These are phyloP conservation scores for Eragrostis nindensis DNA, from an alignment of 176 grass and related monocot genomes.

Conservation along the genomic window DNA sequence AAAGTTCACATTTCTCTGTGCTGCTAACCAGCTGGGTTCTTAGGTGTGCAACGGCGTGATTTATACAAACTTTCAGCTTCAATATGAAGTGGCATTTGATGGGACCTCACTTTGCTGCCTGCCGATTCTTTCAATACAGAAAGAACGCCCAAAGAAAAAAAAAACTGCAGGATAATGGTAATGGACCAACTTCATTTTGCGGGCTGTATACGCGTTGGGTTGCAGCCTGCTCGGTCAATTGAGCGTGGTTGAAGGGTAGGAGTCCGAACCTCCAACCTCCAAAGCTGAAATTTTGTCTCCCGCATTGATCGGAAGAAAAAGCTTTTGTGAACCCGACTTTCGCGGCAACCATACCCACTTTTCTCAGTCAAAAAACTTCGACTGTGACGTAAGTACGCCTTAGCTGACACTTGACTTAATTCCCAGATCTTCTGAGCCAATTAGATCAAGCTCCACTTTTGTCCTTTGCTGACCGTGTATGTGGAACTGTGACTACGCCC, in stretches of 20 bases:
- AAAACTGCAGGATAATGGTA: too few species aligned
- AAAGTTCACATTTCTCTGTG: neutral
- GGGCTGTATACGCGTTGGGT: neutral
- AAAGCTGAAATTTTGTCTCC: neutral
- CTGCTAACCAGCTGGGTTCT: too few species aligned
- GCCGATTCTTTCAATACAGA: too few species aligned
- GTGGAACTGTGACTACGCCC: neutral
- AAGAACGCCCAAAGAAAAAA: too few species aligned
- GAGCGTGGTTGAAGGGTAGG: conserved; percentile 27
- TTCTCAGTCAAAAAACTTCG: neutral
- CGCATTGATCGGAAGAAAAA: neutral
- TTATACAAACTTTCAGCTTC: too few species aligned
- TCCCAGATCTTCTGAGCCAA: neutral
- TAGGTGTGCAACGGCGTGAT: neutral
- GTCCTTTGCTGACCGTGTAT: neutral
- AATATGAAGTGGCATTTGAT: too few species aligned
- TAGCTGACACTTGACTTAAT: neutral
- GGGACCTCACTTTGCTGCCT: too few species aligned
- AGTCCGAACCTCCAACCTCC: neutral
- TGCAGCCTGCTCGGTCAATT: neutral
- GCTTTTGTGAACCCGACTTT: neutral
- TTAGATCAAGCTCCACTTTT: neutral
- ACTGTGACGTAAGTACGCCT: neutral
- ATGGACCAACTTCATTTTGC: too few species aligned
- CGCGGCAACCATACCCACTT: neutral